A percentile compares a stretch with the other conserved stretches of the same genome.
These are phyloP conservation scores for Fomitopsis pulvina DNA, from an alignment of 768 basidiomycete genomes.

Conservation along the genomic window DNA sequence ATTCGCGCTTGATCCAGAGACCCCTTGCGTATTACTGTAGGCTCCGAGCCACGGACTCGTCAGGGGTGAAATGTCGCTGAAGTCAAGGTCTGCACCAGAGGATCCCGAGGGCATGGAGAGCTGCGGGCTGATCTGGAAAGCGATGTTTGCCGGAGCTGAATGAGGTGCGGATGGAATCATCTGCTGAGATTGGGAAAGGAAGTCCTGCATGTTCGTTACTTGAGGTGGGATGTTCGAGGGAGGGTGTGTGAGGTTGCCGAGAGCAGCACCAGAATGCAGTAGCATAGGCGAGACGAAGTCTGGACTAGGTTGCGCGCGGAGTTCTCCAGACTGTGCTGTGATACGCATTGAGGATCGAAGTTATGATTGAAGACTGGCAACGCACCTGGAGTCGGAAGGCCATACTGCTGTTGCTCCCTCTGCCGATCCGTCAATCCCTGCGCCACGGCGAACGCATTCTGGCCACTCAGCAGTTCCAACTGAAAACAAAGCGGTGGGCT, in stretches of 20 bases:
- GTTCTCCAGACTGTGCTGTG: constrained; percentile 57
- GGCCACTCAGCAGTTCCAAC: constrained; percentile 28
- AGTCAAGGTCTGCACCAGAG: constrained; percentile 43
- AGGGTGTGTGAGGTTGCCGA: constrained; percentile 12
- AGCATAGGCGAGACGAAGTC: constrained; percentile 62
- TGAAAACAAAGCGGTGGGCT: constrained; percentile 6
- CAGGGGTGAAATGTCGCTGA: constrained; percentile 66
- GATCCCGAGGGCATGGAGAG: constrained; percentile 31
- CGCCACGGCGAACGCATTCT: constrained; percentile 26
- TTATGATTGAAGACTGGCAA: neutral
- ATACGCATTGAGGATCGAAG: neutral
- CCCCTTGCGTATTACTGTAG: constrained; percentile 32
- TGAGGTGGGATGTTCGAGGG: neutral
- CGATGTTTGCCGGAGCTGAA: constrained; percentile 73
- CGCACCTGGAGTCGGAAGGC: constrained; percentile 66
- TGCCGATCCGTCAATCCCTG: constrained; percentile 22
- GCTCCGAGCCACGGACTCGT: constrained; percentile 80
- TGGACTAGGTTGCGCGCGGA: constrained; percentile 50
- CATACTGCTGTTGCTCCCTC: constrained; percentile 29
- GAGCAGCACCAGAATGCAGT: constrained; percentile 31
- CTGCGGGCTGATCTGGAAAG: constrained; percentile 39
- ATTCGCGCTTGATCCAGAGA: constrained; percentile 17
- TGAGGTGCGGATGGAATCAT: constrained; percentile 24
- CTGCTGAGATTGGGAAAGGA: constrained; percentile 20
- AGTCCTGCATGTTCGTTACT: constrained; percentile 2